Percentiles rank a stretch among this genome's conserved stretches.
Conservation (phyloP, 257 asterid genomes). For the Jacaranda mimosifolia region DNA sequence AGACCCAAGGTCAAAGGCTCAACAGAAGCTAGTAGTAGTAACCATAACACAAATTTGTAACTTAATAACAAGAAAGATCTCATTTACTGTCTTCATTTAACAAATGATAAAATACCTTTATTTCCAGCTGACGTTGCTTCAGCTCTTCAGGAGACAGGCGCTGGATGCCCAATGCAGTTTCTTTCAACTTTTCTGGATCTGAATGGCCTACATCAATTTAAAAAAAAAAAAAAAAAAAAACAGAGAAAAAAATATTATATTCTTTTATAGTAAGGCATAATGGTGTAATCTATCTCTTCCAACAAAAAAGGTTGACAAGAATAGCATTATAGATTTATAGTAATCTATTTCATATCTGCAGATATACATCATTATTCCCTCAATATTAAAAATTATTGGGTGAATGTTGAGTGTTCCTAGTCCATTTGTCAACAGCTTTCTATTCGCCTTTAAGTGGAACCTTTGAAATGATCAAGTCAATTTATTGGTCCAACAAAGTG, state of each 20-base stretch:
- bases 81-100: slow-evolving; percentile 15
- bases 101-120: slow-evolving; percentile 57
- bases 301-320: slow-evolving; percentile 21
- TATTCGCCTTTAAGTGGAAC: slow-evolving; percentile 8
- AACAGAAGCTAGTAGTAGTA: slow-evolving; percentile 1
- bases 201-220: slow-evolving; percentile 68
- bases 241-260: not conserved
- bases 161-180: slow-evolving; percentile 59
- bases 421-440: not conserved
- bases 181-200: slow-evolving; percentile 81
- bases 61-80: slow-evolving; percentile 1
- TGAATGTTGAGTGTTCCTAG: not conserved
- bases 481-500: slow-evolving; percentile 14
- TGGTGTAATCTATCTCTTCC: slow-evolving; percentile 14
- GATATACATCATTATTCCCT: slow-evolving; percentile 1
- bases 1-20: not conserved
- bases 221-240: not conserved
- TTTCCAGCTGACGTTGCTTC: slow-evolving; percentile 67
- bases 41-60: not conserved
- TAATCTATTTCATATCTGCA: slow-evolving; percentile 8
- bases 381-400: not conserved
- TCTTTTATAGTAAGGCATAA: slow-evolving; percentile 17
- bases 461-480: not conserved
- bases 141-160: slow-evolving; percentile 74
- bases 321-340: too few relatives aligned